These are phyloP conservation scores for Scheffersomyces ergatensis DNA, from an alignment of 805 yeast genomes.

Conservation along the genomic window DNA sequence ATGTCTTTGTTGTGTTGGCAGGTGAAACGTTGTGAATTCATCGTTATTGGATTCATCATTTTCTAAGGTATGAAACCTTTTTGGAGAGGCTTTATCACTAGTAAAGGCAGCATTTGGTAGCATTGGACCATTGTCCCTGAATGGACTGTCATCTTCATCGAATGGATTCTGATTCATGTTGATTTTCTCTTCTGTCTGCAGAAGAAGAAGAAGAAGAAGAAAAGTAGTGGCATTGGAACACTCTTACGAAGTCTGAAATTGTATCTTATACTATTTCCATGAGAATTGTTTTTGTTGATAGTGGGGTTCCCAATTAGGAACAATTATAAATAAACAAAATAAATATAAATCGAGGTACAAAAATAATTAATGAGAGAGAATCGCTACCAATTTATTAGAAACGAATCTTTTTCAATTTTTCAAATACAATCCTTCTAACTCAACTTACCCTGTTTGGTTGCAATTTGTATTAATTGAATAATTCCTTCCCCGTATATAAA, in stretches of 20 bases:
- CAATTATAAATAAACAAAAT: constrained; percentile 9
- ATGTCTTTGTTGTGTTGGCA: constrained; percentile 28
- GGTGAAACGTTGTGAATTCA: constrained; percentile 30
- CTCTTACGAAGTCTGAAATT: not conserved
- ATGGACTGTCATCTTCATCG: constrained; percentile 31
- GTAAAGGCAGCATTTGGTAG: constrained; percentile 40
- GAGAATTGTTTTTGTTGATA: too few species aligned
- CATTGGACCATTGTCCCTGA: constrained; percentile 29
- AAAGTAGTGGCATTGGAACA: too few species aligned
- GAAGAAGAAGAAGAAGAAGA: too few species aligned
- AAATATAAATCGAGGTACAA: too few species aligned
- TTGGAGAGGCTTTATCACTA: constrained; percentile 35
- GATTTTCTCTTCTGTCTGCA: too few species aligned
- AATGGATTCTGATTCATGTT: constrained; percentile 40
- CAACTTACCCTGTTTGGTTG: too few species aligned
- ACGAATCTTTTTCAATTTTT: too few species aligned
- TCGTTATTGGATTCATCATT: constrained; percentile 19
- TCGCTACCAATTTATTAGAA: too few species aligned
- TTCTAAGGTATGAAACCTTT: constrained; percentile 26
- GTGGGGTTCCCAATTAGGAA: constrained; percentile 20
- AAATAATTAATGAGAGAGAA: too few species aligned
- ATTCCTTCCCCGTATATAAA: too few species aligned
- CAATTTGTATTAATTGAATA: too few species aligned
- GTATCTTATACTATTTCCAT: not conserved
- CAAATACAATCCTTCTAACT: too few species aligned